These are phyloP conservation scores for Trichocomaceae sp. DNA, from an alignment of 2,329 filamentous ascomycete species.

Conservation along the genomic window DNA sequence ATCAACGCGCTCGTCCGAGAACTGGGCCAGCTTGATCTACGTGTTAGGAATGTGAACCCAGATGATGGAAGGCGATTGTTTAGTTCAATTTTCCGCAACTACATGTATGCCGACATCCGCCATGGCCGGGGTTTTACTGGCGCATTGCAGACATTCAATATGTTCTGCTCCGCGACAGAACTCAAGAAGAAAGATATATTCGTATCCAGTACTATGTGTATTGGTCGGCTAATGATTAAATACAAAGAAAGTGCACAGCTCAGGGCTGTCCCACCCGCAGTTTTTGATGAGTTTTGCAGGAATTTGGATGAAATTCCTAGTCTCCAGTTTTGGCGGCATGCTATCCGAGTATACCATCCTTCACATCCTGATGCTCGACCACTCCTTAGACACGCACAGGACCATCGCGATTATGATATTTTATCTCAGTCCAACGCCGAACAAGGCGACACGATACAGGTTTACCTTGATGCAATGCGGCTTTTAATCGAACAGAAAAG, in stretches of 20 bases:
- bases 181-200: constrained; percentile 18
- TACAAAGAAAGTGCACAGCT: constrained; percentile 17
- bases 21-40: constrained; percentile 23
- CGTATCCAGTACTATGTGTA: constrained; percentile 19
- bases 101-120: constrained; percentile 28
- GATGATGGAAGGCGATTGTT: constrained; percentile 19
- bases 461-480: constrained; percentile 34
- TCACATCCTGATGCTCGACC: constrained; percentile 26
- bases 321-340: constrained; percentile 22
- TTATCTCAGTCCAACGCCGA: constrained; percentile 3
- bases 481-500: constrained; percentile 29
- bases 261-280: constrained; percentile 21
- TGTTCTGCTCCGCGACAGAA: constrained; percentile 16
- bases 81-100: constrained; percentile 23
- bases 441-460: constrained; percentile 26
- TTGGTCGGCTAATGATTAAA: constrained; percentile 23
- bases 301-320: constrained; percentile 20
- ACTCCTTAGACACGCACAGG: constrained; percentile 25
- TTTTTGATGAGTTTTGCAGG: constrained; percentile 30
- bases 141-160: constrained; percentile 26
- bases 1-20: constrained; percentile 32
- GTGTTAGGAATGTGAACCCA: constrained; percentile 20
- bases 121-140: constrained; percentile 29
- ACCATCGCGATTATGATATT: constrained; percentile 6
- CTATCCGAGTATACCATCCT: constrained; percentile 34